Conservation (phyloP, 169 alveolate genomes). For the Cryptosporidium tyzzeri region DNA sequence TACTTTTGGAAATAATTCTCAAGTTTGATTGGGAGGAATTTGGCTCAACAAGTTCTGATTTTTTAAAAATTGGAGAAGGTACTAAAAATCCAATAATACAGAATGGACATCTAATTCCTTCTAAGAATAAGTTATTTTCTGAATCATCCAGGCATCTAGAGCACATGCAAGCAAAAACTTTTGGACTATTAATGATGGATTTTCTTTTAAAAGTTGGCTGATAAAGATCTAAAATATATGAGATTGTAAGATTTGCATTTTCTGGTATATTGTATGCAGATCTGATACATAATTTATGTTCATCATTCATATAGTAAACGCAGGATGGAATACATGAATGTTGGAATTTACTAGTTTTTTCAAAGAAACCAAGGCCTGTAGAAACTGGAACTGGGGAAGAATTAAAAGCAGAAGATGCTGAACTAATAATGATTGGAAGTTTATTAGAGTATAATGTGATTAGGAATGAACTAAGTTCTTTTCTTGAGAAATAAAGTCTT, state of each 20-base stretch:
- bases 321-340: slow-evolving; percentile 90
- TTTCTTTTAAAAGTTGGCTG: slow-evolving; percentile 84
- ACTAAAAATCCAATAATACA: slow-evolving; percentile 83
- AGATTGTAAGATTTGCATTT: slow-evolving; percentile 85
- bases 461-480: slow-evolving; percentile 84
- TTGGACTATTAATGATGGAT: slow-evolving; percentile 76
- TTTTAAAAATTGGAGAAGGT: slow-evolving; percentile 43
- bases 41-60: not conserved
- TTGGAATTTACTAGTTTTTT: slow-evolving; percentile 79
- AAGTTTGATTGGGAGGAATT: not conserved
- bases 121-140: slow-evolving; percentile 81
- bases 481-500: slow-evolving; percentile 82
- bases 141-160: slow-evolving; percentile 83
- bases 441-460: slow-evolving; percentile 85
- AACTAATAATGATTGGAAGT: slow-evolving; percentile 80
- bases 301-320: slow-evolving; percentile 81
- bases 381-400: slow-evolving; percentile 81
- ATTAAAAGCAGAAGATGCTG: slow-evolving; percentile 83
- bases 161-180: slow-evolving; percentile 85
- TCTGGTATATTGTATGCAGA: slow-evolving; percentile 86
- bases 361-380: slow-evolving; percentile 84
- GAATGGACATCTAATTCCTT: slow-evolving; percentile 83
- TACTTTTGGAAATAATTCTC: not conserved
- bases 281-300: slow-evolving; percentile 85
- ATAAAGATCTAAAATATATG: slow-evolving; percentile 85